Conservation (phyloP, 192 early-diverging fungal species). For the Podila minutissima region DNA sequence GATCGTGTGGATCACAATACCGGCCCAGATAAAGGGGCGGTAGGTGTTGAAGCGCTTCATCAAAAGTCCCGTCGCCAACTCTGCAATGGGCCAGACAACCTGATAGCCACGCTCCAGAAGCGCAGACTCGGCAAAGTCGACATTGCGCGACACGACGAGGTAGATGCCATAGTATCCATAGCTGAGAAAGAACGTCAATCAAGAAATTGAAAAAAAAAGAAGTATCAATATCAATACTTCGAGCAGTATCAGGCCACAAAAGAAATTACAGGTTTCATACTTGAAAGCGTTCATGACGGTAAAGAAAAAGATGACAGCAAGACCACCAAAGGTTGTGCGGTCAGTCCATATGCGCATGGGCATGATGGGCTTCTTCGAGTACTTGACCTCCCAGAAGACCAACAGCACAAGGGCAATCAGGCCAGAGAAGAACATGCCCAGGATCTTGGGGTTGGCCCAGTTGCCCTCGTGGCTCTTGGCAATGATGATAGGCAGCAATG, state of each 20-base stretch:
- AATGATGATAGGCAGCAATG: constrained; percentile 6
- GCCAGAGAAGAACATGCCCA: constrained; percentile 11
- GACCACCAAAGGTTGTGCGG: constrained; percentile 7
- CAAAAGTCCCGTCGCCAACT: neutral
- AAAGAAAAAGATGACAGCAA: constrained; percentile 11
- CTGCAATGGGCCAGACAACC: constrained; percentile 1
- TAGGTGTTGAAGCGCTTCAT: constrained; percentile 11
- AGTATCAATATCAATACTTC: neutral
- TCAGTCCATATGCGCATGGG: constrained; percentile 14
- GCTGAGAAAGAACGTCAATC: neutral
- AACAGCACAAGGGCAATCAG: neutral
- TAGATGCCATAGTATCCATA: constrained; percentile 8
- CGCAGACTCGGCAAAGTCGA: neutral
- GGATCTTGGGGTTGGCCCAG: constrained; percentile 7
- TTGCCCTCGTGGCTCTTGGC: constrained; percentile 9
- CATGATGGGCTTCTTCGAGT: constrained; percentile 4
- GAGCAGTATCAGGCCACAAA: too few species aligned
- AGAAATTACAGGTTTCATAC: neutral
- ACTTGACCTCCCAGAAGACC: constrained; percentile 10
- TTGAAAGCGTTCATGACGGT: constrained; percentile 16
- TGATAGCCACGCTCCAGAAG: constrained; percentile 12
- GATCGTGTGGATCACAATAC: constrained; percentile 11
- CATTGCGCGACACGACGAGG: constrained; percentile 13
- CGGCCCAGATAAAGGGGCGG: constrained; percentile 17
- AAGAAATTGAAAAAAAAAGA: neutral